Evolutionary conservation across 257 asterid genomes (phyloP).

Genomic region (Solanum peruvianum): DNA sequence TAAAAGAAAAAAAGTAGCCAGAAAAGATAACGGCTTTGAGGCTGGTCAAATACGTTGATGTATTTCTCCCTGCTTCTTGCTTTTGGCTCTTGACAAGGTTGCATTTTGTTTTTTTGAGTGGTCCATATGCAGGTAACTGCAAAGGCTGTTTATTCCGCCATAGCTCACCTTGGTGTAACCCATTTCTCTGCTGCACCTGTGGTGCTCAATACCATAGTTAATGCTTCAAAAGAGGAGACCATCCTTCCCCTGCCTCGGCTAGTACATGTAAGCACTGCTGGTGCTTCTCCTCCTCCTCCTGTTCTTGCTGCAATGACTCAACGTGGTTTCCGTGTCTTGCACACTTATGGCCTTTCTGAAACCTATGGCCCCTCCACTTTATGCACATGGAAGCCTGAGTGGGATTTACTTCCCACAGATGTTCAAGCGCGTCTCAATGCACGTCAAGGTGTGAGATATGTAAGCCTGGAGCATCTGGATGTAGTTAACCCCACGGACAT

Average conservation of each 20-base stretch:
- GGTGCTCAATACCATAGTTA: constrained; percentile 73
- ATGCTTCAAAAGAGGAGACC: constrained; percentile 50
- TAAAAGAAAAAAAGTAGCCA: background rate
- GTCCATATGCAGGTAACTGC: constrained; percentile 51
- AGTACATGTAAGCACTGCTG: constrained; percentile 88
- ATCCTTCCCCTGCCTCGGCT: constrained; percentile 73
- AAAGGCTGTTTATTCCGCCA: constrained; percentile 76
- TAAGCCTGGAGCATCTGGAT: constrained; percentile 61
- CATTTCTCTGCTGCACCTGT: constrained; percentile 99
- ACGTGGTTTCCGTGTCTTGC: constrained; percentile 70
- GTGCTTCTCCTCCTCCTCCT: constrained; percentile 93
- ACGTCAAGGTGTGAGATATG: constrained; percentile 72
- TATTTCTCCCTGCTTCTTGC: background rate
- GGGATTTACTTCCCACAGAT: constrained; percentile 66
- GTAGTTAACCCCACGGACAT: constrained; percentile 47
- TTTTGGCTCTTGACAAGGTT: background rate
- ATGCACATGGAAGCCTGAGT: constrained; percentile 93
- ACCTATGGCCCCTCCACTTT: constrained; percentile 86
- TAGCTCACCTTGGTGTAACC: constrained; percentile 66
- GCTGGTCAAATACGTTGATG: background rate
- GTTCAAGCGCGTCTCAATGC: constrained; percentile 74
- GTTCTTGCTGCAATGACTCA: constrained; percentile 66
- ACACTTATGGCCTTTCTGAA: constrained; percentile 93
- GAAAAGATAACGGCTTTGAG: background rate
- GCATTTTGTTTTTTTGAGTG: background rate